Evolutionary conservation across 768 basidiomycete genomes (phyloP).

Genomic region (Multifurca ochricompacta): DNA sequence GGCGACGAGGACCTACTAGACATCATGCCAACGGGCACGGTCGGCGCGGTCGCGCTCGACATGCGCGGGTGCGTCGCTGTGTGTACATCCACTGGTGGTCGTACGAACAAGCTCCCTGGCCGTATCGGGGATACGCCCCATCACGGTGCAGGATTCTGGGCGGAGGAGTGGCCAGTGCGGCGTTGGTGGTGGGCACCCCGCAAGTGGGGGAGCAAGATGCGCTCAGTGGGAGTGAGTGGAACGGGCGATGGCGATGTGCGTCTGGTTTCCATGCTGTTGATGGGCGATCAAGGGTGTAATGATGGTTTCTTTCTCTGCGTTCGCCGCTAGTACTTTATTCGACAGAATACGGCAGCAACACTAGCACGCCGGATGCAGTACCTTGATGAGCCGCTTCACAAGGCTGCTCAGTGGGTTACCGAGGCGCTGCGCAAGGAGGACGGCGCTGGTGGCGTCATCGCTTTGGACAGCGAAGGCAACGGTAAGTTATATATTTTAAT

Average conservation of each 20-base stretch:
- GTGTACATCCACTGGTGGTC: constrained; percentile 74
- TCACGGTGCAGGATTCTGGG: constrained; percentile 78
- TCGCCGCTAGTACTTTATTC: constrained; percentile 60
- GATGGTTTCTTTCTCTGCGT: background rate
- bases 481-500: constrained; percentile 33
- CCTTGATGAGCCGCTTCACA: constrained; percentile 44
- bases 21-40: constrained; percentile 65
- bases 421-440: constrained; percentile 50
- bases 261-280: constrained; percentile 7
- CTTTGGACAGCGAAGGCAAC: constrained; percentile 60
- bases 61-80: constrained; percentile 61
- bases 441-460: constrained; percentile 70
- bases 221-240: constrained; percentile 68
- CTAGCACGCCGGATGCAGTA: constrained; percentile 61
- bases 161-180: constrained; percentile 58
- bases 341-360: constrained; percentile 56
- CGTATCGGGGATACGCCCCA: constrained; percentile 77
- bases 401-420: constrained; percentile 49
- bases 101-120: constrained; percentile 77
- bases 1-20: constrained; percentile 35
- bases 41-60: constrained; percentile 80
- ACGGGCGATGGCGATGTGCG: constrained; percentile 81
- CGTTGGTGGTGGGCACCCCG: constrained; percentile 37
- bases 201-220: constrained; percentile 26
- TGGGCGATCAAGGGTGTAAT: background rate